phyloP scores from a whole-genome alignment of 1,139 yeast genomes.

The Pichia sp. region DNA sequence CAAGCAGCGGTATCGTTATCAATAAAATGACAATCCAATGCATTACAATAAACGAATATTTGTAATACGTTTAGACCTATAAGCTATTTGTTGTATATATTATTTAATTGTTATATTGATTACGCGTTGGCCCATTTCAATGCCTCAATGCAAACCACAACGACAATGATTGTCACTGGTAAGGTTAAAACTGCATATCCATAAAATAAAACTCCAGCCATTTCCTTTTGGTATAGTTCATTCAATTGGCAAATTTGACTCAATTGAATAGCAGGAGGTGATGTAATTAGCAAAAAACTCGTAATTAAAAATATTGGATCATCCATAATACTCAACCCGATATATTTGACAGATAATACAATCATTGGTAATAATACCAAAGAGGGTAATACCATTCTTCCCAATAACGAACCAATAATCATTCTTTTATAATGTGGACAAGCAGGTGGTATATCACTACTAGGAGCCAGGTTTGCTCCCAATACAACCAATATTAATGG shows the following conservation, averaged over 20 bases:
- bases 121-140: conserved; percentile 32
- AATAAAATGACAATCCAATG: too few species aligned
- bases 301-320: conserved; percentile 80
- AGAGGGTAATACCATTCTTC: conserved; percentile 75
- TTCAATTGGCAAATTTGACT: conserved; percentile 77
- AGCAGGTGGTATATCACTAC: conserved; percentile 56
- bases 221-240: conserved; percentile 68
- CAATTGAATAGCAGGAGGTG: conserved; percentile 82
- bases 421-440: conserved; percentile 51
- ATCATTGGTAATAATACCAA: conserved; percentile 58
- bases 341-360: conserved; percentile 55
- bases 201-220: conserved; percentile 85
- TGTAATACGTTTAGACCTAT: too few species aligned
- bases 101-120: background rate
- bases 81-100: too few species aligned
- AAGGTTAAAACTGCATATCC: conserved; percentile 72
- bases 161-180: conserved; percentile 70
- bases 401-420: conserved; percentile 57
- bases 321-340: conserved; percentile 62
- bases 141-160: conserved; percentile 60
- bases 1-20: too few species aligned
- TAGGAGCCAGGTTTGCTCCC: conserved; percentile 70
- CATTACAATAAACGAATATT: too few species aligned
- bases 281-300: conserved; percentile 62
- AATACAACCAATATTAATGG: conserved; percentile 71